phyloP scores from a whole-genome alignment of 1,284 basidiomycete species.

The Vanrija pseudolonga region DNA sequence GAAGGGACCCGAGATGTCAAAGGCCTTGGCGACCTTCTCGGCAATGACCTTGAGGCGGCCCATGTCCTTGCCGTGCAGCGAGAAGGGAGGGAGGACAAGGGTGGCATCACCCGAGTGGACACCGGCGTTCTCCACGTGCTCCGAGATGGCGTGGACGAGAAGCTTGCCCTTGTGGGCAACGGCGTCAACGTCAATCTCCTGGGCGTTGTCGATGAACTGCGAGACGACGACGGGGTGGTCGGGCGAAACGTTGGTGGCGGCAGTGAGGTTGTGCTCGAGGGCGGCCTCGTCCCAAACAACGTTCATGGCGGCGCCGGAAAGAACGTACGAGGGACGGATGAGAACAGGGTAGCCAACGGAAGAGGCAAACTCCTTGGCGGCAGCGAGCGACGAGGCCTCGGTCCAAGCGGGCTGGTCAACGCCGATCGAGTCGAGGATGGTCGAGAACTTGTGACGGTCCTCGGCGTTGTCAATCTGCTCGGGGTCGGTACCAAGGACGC shows the following conservation, averaged over 20 bases:
- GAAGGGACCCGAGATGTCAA: constrained; percentile 95
- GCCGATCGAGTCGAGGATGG: constrained; percentile 87
- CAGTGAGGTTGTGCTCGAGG: constrained; percentile 87
- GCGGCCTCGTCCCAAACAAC: constrained; percentile 90
- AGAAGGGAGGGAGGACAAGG: constrained; percentile 93
- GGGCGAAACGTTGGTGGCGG: constrained; percentile 91
- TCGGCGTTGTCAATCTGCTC: constrained; percentile 94
- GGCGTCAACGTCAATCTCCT: constrained; percentile 98
- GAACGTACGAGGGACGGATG: constrained; percentile 93
- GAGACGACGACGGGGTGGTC: constrained; percentile 97
- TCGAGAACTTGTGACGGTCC: constrained; percentile 98
- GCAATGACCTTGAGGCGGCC: constrained; percentile 83
- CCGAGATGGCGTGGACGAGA: constrained; percentile 93
- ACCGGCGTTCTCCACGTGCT: constrained; percentile 98
- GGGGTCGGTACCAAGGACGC: constrained; percentile 94
- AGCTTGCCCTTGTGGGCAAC: constrained; percentile 92
- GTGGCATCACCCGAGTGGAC: constrained; percentile 99
- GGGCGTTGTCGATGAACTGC: constrained; percentile 96
- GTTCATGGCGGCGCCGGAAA: constrained; percentile 99
- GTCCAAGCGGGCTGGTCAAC: constrained; percentile 97
- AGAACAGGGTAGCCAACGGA: constrained; percentile 90
- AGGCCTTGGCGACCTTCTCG: constrained; percentile 88
- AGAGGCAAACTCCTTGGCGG: constrained; percentile 86
- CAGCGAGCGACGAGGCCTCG: constrained; percentile 82
- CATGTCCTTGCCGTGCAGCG: constrained; percentile 72